Conservation (phyloP, 2,329 filamentous ascomycete species). For the Alternaria incomplexa region DNA sequence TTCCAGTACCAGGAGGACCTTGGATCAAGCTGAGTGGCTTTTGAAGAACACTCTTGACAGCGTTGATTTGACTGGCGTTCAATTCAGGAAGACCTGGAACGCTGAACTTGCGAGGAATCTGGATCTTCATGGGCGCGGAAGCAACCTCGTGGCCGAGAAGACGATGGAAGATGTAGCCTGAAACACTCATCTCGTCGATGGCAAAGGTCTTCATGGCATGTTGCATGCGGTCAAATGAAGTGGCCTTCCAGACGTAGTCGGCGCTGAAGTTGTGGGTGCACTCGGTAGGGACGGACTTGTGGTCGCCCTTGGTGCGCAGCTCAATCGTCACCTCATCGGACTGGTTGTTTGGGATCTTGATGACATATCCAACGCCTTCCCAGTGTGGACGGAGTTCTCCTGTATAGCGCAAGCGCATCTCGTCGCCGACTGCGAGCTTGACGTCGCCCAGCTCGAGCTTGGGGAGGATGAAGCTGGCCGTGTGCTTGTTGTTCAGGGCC, state of each 20-base stretch:
- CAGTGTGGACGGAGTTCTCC: constrained; percentile 90
- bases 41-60: constrained; percentile 92
- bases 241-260: constrained; percentile 99
- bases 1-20: constrained; percentile 94
- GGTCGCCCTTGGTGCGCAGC: constrained; percentile 89
- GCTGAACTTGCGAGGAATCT: constrained; percentile 95
- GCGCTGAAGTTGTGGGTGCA: constrained; percentile 98
- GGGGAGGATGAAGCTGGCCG: constrained; percentile 92
- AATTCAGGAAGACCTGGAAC: constrained; percentile 92
- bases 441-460: constrained; percentile 98
- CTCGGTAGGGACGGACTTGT: constrained; percentile 94
- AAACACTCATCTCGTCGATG: constrained; percentile 96
- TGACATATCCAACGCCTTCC: constrained; percentile 98
- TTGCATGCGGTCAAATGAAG: constrained; percentile 99
- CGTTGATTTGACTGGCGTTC: constrained; percentile 93
- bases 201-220: constrained; percentile 99
- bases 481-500: constrained; percentile 95
- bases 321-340: constrained; percentile 97
- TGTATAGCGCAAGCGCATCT: constrained; percentile 97
- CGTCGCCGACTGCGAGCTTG: constrained; percentile 95
- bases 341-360: constrained; percentile 99
- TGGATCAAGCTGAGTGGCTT: constrained; percentile 96
- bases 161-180: constrained; percentile 98
- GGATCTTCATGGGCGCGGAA: constrained; percentile 92
- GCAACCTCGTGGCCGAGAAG: constrained; percentile 94